phyloP scores from a whole-genome alignment of 2,329 filamentous ascomycete genomes.

The Lachnellula occidentalis region DNA sequence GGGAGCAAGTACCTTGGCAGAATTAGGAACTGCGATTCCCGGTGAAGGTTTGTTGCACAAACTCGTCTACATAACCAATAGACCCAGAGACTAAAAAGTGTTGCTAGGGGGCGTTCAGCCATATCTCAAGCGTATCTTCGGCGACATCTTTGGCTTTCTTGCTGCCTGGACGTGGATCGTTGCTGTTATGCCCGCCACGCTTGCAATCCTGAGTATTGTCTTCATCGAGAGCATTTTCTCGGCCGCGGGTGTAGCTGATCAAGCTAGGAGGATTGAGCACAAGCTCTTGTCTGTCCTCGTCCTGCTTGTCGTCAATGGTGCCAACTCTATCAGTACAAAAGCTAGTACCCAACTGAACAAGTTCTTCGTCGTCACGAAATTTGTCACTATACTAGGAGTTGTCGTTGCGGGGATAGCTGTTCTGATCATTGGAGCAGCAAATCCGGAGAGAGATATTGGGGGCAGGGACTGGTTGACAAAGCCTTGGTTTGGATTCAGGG shows the following conservation, averaged over 20 bases:
- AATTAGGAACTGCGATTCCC: slow-evolving; percentile 58
- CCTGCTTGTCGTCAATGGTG: slow-evolving; percentile 41
- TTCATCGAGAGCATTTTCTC: slow-evolving; percentile 57
- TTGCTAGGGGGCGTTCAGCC: slow-evolving; percentile 53
- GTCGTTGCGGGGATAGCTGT: slow-evolving; percentile 46
- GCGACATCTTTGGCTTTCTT: slow-evolving; percentile 56
- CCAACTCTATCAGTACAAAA: slow-evolving; percentile 52
- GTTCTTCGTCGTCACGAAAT: slow-evolving; percentile 51
- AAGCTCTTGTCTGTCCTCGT: slow-evolving; percentile 48
- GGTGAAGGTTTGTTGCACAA: slow-evolving; percentile 43
- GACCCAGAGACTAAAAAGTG: not conserved
- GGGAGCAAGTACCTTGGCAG: slow-evolving; percentile 55
- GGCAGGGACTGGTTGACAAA: slow-evolving; percentile 47
- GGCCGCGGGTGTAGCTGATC: slow-evolving; percentile 41
- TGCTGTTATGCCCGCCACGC: slow-evolving; percentile 57
- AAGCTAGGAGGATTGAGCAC: slow-evolving; percentile 38
- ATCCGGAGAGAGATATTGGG: slow-evolving; percentile 35
- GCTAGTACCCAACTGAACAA: slow-evolving; percentile 50
- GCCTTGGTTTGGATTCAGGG: slow-evolving; percentile 50
- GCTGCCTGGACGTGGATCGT: slow-evolving; percentile 63
- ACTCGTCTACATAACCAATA: not conserved
- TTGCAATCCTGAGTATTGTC: slow-evolving; percentile 59
- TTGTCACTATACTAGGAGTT: slow-evolving; percentile 42
- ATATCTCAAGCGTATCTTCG: slow-evolving; percentile 56
- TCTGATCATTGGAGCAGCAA: slow-evolving; percentile 35